These are phyloP conservation scores for Elsinoe necatrix DNA, from an alignment of 2,329 filamentous ascomycete genomes.

Conservation along the genomic window DNA sequence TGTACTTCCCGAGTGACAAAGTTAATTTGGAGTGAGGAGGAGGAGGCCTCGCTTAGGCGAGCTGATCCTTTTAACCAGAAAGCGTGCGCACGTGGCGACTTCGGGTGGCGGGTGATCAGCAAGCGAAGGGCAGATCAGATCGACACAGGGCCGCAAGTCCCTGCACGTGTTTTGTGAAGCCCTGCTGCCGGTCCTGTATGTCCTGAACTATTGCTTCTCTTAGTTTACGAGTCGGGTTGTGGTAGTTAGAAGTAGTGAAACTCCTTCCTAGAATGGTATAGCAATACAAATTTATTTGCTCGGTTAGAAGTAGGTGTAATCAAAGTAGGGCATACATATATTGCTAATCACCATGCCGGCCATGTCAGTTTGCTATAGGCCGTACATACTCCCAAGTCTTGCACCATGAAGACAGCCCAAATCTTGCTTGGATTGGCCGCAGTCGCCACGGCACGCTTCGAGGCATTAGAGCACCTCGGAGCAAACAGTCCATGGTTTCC, in stretches of 20 bases:
- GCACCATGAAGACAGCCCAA: not conserved
- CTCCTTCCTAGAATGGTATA: constrained; percentile 4
- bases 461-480: constrained; percentile 28
- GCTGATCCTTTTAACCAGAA: not conserved
- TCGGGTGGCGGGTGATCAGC: not conserved
- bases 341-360: not conserved
- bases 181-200: not conserved
- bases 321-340: constrained; percentile 10
- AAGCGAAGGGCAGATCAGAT: constrained; percentile 7
- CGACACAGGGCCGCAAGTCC: constrained; percentile 5
- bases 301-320: not conserved
- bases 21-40: not conserved
- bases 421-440: not conserved
- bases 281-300: not conserved
- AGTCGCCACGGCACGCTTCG: not conserved
- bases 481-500: constrained; percentile 34
- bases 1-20: not conserved
- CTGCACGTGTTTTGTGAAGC: constrained; percentile 3
- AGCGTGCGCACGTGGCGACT: not conserved
- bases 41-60: not conserved
- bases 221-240: not conserved
- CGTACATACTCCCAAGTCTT: not conserved
- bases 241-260: not conserved
- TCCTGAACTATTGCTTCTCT: not conserved
- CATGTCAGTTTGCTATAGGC: not conserved